These are phyloP conservation scores for Mortierella sp. DNA, from an alignment of 371 early-diverging fungal genomes.

Conservation along the genomic window DNA sequence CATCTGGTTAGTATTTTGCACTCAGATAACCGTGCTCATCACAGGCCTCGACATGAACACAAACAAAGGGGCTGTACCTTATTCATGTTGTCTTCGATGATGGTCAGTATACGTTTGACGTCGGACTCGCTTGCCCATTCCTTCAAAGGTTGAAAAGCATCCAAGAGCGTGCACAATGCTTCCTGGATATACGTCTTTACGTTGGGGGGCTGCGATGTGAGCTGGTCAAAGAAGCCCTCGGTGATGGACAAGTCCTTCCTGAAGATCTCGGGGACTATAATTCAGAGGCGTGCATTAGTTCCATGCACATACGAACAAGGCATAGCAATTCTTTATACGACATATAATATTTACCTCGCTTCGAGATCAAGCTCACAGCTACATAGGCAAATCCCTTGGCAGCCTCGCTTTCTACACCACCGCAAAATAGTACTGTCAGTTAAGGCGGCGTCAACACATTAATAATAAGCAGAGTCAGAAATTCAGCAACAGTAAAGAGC, in stretches of 20 bases:
- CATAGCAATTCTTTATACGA: background rate
- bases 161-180: slow-evolving; percentile 84
- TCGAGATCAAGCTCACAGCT: slow-evolving; percentile 81
- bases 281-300: background rate
- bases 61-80: slow-evolving; percentile 62
- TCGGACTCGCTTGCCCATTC: slow-evolving; percentile 59
- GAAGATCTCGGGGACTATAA: slow-evolving; percentile 75
- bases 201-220: slow-evolving; percentile 74
- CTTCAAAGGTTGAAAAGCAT: slow-evolving; percentile 70
- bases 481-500: background rate
- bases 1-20: background rate
- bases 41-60: background rate
- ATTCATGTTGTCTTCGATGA: slow-evolving; percentile 69
- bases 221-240: slow-evolving; percentile 75
- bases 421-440: background rate
- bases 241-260: slow-evolving; percentile 73
- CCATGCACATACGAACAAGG: background rate
- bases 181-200: slow-evolving; percentile 86
- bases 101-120: slow-evolving; percentile 63
- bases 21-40: background rate
- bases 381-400: slow-evolving; percentile 90
- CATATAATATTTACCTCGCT: slow-evolving; percentile 67
- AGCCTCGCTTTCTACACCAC: slow-evolving; percentile 69
- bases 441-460: background rate
- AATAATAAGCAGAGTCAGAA: background rate